Conservation (phyloP, 192 early-diverging fungal genomes). For the Umbelopsis vinacea region DNA sequence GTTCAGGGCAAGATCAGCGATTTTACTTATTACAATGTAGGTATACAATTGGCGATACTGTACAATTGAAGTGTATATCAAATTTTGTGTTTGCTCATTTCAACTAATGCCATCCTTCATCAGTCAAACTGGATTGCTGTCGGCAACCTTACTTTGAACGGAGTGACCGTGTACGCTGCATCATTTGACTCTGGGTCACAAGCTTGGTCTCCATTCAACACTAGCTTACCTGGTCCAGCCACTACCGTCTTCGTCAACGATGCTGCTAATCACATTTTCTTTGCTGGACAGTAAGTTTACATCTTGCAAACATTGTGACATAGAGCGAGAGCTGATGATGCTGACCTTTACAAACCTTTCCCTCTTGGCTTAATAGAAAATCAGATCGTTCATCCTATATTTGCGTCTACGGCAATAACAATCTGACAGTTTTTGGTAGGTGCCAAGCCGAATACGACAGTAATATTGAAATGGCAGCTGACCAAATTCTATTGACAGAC, state of each 20-base stretch:
- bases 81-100: background rate
- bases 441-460: background rate
- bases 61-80: background rate
- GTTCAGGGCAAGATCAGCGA: slow-evolving; percentile 41
- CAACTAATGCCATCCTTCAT: background rate
- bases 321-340: background rate
- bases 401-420: slow-evolving; percentile 15
- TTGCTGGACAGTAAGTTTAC: slow-evolving; percentile 46
- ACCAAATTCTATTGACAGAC: background rate
- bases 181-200: slow-evolving; percentile 19
- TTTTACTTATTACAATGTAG: slow-evolving; percentile 40
- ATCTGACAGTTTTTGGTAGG: slow-evolving; percentile 18
- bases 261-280: slow-evolving; percentile 25
- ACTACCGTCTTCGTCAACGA: slow-evolving; percentile 5
- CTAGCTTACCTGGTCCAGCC: slow-evolving; percentile 1
- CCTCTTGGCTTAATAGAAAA: background rate
- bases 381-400: background rate
- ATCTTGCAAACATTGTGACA: background rate
- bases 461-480: background rate
- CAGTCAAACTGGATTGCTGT: background rate
- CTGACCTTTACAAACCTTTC: background rate
- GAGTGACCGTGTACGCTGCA: slow-evolving; percentile 24
- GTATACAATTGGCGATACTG: background rate
- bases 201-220: background rate
- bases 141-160: slow-evolving; percentile 20